Evolutionary conservation across 148 eudicot species (phyloP), one percentile per base, ranked within the genome.

Genomic region (Rhododendron kiyosumense): DNA sequence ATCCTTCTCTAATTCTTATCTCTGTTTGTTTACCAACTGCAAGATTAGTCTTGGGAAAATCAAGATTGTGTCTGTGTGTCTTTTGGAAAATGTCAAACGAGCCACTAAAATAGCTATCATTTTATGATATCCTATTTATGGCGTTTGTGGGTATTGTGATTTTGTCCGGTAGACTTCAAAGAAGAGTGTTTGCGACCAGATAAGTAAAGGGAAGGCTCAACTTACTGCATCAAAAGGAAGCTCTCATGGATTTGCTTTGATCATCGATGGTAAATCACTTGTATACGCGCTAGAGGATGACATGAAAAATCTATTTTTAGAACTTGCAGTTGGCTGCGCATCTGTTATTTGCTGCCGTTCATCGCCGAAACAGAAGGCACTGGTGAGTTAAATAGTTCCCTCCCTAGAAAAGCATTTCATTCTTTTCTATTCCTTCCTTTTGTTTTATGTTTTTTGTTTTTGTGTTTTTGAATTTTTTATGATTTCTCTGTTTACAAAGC

Each of bases 291-390:
- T 96, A 84, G 91, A 92, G 48, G 96, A 96, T 85, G 92, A 90
- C 84, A 86, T 92, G 81, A 93, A 95, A 76, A 71, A 88, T 36
- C 80, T 81, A 48, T 93, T 96, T 85, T 88, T 96, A 83, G 95
- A 93, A 77, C 94, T 96, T 85, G 97, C 99, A 5, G 88, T 93
- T 41, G 85, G 89, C 13, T 96, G 99, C 86, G 97, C 98, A 67
- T 96, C 99, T 61, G 99, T 96, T 46, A 96, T 96, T 76, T 96
- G 99, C 85, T 96, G 99, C 67, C 98, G 99, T 24, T 95, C 99
- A 48, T 95, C 99, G 0, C 99, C 99, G 11, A 96, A 95, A 87
- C 99, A 96, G 86, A 96, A 96, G 86, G 98, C 99, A 79, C 80
- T 96, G 93, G 99, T 94, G 78, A 90, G 94, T 77, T 86, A 28